phyloP scores from a whole-genome alignment of 345 rosid species.

The Populus deltoides region DNA sequence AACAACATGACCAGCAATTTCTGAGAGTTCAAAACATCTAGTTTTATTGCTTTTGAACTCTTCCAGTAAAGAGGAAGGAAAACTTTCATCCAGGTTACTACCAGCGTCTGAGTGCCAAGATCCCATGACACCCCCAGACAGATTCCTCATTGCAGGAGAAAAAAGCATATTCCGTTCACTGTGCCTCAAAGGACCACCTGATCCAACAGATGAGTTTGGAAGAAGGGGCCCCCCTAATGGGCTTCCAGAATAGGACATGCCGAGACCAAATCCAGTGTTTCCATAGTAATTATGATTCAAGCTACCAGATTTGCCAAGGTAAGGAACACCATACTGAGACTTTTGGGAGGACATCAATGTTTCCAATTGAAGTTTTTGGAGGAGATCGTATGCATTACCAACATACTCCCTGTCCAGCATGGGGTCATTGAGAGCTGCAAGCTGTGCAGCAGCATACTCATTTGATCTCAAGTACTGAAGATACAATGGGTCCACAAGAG shows the following conservation, averaged over 20 bases:
- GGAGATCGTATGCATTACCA: conserved; percentile 51
- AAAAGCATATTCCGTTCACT: conserved; percentile 47
- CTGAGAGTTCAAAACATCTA: conserved; percentile 67
- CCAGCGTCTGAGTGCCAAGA: conserved; percentile 55
- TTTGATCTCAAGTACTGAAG: conserved; percentile 49
- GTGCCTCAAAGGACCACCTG: conserved; percentile 50
- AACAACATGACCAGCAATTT: conserved; percentile 68
- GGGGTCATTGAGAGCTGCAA: conserved; percentile 45
- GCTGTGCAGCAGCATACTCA: conserved; percentile 52
- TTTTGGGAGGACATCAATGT: conserved; percentile 45
- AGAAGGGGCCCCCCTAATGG: conserved; percentile 39
- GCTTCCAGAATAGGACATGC: conserved; percentile 54
- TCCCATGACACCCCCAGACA: conserved; percentile 49
- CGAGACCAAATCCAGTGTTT: conserved; percentile 47
- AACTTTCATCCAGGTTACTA: conserved; percentile 46
- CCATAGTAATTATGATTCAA: conserved; percentile 45
- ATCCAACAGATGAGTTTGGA: conserved; percentile 48
- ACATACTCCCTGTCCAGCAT: conserved; percentile 38
- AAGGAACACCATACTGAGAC: conserved; percentile 47
- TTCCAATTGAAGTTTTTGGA: conserved; percentile 57
- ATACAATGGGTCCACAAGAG: conserved; percentile 41
- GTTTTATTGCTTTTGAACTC: conserved; percentile 70
- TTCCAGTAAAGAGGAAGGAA: conserved; percentile 56
- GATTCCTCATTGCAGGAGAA: conserved; percentile 49
- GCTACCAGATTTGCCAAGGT: conserved; percentile 42